Conservation (phyloP, 1,284 basidiomycete species). For the Golubevia pallescens region DNA sequence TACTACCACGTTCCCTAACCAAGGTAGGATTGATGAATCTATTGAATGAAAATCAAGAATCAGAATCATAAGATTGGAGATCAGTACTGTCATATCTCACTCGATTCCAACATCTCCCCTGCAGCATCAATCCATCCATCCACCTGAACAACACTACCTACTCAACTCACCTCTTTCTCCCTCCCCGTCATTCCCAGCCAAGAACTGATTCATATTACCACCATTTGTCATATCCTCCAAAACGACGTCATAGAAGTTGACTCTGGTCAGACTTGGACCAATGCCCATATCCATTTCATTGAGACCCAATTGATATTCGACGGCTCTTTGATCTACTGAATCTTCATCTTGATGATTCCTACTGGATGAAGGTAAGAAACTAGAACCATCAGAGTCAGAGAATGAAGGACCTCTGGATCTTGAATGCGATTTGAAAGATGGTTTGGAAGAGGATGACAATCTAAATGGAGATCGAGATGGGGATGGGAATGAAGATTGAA, state of each 20-base stretch:
- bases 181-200: neutral
- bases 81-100: neutral
- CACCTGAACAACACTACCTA: neutral
- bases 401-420: neutral
- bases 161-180: neutral
- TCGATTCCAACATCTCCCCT: neutral
- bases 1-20: constrained; percentile 34
- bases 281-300: neutral
- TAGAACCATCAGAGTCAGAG: neutral
- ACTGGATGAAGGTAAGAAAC: neutral
- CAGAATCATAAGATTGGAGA: too few relatives aligned
- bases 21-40: constrained; percentile 22
- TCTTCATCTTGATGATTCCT: neutral
- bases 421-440: neutral
- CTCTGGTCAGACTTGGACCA: neutral
- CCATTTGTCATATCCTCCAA: constrained; percentile 11
- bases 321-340: neutral
- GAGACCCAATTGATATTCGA: neutral
- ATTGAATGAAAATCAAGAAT: constrained; percentile 1
- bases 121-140: constrained; percentile 7
- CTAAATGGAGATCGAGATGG: too few relatives aligned
- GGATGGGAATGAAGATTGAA: too few relatives aligned
- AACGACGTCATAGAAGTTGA: constrained; percentile 32
- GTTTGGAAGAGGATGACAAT: neutral
- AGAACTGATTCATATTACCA: neutral